Base-by-base conservation (phyloP, 2,329 filamentous ascomycete genomes). In the Allantophomopsis lycopodina region DNA sequence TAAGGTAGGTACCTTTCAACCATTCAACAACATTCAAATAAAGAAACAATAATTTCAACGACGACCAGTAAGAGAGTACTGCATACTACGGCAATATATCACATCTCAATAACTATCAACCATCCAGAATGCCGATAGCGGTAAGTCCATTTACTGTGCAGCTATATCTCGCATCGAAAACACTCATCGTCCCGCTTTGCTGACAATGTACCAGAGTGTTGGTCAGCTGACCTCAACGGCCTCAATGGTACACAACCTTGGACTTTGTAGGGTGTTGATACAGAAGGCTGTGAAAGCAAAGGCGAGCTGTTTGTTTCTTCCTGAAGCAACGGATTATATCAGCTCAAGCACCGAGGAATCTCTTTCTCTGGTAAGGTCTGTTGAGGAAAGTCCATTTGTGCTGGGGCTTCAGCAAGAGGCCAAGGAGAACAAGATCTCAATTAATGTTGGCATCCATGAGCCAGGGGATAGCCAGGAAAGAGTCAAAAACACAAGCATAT, bases 151-250 rank as follows among this genome's bases (percentile, higher is more conserved):
- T 8, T 28, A 28, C 5, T 28, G 11, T 28, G 23, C 11, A 28
- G 7, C 23, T 28, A 10, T 8, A 28, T 28, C 23, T 10, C 23
- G 7, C 10, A 12, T 28, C 23, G 5, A 12, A 28, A 28, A 8
- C 23, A 28, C 11, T 28, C 7, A 28, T 8, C 23, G 11, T 28
- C 10, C 23, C 23, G 23, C 23, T 28, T 28, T 28, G 23, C 23
- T 28, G 23, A 28, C 23, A 10, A 5, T 8, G 10, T 28, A 28
- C 10, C 23, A 28, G 23, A 28, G 23, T 28, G 69, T 94, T 35
- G 88, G 87, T 28, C 89, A 95, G 62, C 76, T 95, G 60, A 88
- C 86, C 62, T 88, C 87, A 31, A 93, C 85, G 42, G 70, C 78
- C 44, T 83, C 74, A 46, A 77, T 91, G 66, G 62, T 72, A 47